Evolutionary conservation across 148 eudicot genomes (phyloP), one percentile per base, ranked within the genome.

Genomic region (Talinum fruticosum): DNA sequence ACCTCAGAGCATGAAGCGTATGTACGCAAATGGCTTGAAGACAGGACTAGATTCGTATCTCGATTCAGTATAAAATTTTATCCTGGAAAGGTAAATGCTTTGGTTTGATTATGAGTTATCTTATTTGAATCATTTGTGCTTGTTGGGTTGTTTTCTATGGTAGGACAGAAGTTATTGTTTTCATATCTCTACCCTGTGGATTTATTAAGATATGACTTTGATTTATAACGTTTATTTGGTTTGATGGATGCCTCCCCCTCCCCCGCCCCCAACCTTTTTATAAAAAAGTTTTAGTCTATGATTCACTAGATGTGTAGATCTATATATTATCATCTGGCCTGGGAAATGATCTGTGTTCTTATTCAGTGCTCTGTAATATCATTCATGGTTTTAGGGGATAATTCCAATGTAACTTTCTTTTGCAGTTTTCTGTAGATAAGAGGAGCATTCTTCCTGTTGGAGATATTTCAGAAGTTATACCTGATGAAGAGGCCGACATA

Each of bases 381-480:
- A 21, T 61, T 26, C 32, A 23, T 34, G 71, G 21, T 36, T 30
- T 53, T 53, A 51, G 51, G 73, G 37, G 53, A 64, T 78, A 53
- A 68, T 26, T 10, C 75, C 5, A 69, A 61, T 44, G 24, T 37
- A 34, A 81, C 75, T 67, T n/a, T 29, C 49, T 38, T 15, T 36
- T 84, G 84, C 87, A 95, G 98, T 92, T 95, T 87, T 85, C 96
- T 29, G 23, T 59, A 66, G 87, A 85, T 38, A 92, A 95, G 85
- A 89, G 97, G 82, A 95, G 98, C 84, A 95, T 95, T 83, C 90
- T 93, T 82, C 92, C 90, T 66, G 90, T 90, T 66, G 99, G 99
- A 65, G 99, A 96, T 84, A 96, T 96, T 62, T 89, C 99, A 32
- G 87, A 86, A 66, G 69, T 81, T 71, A 93, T 93, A 77, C 91